Base-by-base conservation (phyloP, 2,329 filamentous ascomycete species). In the Pseudogymnoascus sp. region DNA sequence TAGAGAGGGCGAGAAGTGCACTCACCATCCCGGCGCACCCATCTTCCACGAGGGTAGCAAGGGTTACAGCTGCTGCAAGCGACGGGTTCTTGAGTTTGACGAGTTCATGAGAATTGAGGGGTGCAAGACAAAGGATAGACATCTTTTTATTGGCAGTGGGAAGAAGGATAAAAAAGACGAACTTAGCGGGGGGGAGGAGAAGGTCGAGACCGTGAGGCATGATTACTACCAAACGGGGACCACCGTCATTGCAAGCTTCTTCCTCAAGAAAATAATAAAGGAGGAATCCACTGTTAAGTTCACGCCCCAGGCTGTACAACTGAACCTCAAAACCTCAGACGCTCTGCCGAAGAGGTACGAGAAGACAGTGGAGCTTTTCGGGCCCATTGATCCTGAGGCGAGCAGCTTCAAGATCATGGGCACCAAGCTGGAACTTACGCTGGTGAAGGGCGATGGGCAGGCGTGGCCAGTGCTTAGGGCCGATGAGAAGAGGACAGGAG, bases 1-100 rank as follows among this genome's bases (percentile, higher is more conserved):
- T 35, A 79, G 90, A 67, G 85, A 88, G 33, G 83, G 80, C 0
- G 92, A 97, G 78, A 81, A 84, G 65, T 99, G 94, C 73, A 81
- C 90, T 55, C 88, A 96, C 72, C 94, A 99, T 76, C 92, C 94
- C 0, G 94, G 94, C 4, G 85, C 83, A 21, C 91, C 94, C 23
- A 88, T 99, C 68, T 99, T 99, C 78, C 94, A 99, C 74, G 94
- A 99, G 78, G 94, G 94, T 37, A 96, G 91, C 78, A 99, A 99
- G 79, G 94, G 94, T 1, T 99, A 94, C 82, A 92, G 87, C 64
- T 99, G 94, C 80, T 99, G 94, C 78, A 97, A 97, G 83, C 82
- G 91, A 70, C 84, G 92, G 38, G 94, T 99, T 63, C 78, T 99
- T 64, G 94, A 99, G 73, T 99, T 99, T 75, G 92, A 99, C 74